These are phyloP conservation scores for Rhodomyrtus tomentosa DNA, from an alignment of 345 rosid genomes.

Conservation along the genomic window DNA sequence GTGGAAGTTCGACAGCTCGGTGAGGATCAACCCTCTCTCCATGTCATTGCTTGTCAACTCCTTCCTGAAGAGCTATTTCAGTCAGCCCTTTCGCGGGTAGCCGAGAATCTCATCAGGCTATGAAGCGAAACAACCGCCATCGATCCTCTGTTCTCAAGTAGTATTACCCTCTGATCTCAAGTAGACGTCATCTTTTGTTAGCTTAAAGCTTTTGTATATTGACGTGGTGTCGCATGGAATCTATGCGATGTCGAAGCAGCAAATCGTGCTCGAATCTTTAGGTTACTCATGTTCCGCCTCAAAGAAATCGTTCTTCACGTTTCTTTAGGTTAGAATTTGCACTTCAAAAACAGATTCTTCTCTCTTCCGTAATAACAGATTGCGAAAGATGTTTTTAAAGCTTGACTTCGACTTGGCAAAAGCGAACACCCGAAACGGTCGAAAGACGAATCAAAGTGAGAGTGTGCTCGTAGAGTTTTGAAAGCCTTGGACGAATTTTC, in stretches of 20 bases:
- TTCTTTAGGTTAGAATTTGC: not conserved
- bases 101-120: not conserved
- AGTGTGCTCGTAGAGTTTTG: too few relatives aligned
- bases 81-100: not conserved
- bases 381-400: not conserved
- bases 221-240: not conserved
- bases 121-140: rapidly evolving
- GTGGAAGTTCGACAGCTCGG: not conserved
- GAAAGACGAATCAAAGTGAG: too few relatives aligned
- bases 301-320: not conserved
- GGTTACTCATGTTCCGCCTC: not conserved
- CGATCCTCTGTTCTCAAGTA: too few relatives aligned
- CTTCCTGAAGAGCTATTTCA: not conserved
- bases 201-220: not conserved
- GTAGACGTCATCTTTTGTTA: not conserved
- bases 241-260: not conserved
- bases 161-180: not conserved
- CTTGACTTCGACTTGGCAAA: not conserved
- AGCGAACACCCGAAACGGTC: not conserved
- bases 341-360: too few relatives aligned
- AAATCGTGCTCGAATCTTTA: not conserved
- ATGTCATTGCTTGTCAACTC: not conserved
- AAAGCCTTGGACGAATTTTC: too few relatives aligned
- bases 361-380: not conserved
- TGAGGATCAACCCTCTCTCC: not conserved